phyloP scores from a whole-genome alignment of 2,329 filamentous ascomycete genomes.

The Fusarium citri region DNA sequence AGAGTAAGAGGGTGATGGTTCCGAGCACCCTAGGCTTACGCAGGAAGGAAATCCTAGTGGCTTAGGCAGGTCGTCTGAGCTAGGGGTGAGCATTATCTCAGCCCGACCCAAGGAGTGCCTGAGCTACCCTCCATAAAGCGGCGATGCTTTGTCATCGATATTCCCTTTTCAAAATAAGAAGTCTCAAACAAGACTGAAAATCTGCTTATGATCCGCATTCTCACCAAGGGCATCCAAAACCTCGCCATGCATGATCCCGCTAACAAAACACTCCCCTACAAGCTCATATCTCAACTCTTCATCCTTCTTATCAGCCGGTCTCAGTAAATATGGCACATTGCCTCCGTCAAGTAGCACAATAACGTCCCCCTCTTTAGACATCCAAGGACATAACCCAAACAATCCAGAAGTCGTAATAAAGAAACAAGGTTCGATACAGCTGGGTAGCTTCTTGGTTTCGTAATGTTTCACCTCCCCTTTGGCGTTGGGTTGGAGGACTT shows the following conservation, averaged over 20 bases:
- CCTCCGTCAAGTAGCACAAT: constrained; percentile 24
- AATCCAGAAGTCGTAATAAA: constrained; percentile 14
- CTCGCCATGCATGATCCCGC: constrained; percentile 33
- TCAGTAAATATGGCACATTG: constrained; percentile 27
- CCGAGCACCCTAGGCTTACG: too few species aligned
- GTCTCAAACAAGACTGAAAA: constrained; percentile 12
- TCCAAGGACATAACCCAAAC: constrained; percentile 33
- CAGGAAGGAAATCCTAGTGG: too few species aligned
- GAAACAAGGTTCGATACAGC: constrained; percentile 20
- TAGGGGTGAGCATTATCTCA: too few species aligned
- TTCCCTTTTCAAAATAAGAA: too few species aligned
- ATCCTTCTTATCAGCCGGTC: not conserved
- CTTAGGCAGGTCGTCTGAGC: too few species aligned
- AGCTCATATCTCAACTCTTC: not conserved
- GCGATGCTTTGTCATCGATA: too few species aligned
- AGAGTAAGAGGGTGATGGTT: too few species aligned
- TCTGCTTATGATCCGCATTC: not conserved
- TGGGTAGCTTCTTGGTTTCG: constrained; percentile 6
- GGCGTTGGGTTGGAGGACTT: not conserved
- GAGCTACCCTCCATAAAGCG: too few species aligned
- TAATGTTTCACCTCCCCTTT: not conserved
- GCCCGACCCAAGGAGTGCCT: too few species aligned
- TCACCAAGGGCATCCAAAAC: not conserved
- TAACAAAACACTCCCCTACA: constrained; percentile 28
- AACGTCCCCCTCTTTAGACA: constrained; percentile 16